These are phyloP conservation scores for Coleophoma cylindrospora DNA, from an alignment of 2,329 filamentous ascomycete genomes.

Conservation along the genomic window DNA sequence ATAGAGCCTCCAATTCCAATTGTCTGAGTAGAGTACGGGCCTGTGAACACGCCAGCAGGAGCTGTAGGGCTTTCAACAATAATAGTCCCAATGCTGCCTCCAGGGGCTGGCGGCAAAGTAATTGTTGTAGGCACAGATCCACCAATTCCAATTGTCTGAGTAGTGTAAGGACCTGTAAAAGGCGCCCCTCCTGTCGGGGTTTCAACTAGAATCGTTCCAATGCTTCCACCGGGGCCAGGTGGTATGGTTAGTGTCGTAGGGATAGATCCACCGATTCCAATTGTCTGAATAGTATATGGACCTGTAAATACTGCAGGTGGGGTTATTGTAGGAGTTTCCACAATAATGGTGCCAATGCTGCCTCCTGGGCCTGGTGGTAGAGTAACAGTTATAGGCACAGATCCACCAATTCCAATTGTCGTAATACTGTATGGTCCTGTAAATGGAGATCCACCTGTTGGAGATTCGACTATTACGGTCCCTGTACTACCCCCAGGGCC, in stretches of 20 bases:
- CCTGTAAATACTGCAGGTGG: not conserved
- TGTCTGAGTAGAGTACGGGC: not conserved
- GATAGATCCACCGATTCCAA: not conserved
- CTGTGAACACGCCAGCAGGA: not conserved
- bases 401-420: not conserved
- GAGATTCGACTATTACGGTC: not conserved
- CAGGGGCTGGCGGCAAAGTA: not conserved
- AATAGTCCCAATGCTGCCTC: not conserved
- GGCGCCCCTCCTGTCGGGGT: not conserved
- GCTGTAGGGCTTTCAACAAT: not conserved
- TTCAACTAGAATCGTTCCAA: not conserved
- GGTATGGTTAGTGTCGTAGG: not conserved
- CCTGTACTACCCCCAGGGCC: not conserved
- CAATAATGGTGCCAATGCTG: not conserved
- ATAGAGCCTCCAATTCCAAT: not conserved
- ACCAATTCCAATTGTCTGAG: not conserved
- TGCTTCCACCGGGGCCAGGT: not conserved
- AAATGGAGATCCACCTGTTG: not conserved
- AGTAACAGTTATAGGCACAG: not conserved
- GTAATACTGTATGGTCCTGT: not conserved
- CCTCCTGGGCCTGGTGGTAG: not conserved
- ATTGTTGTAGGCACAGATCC: not conserved
- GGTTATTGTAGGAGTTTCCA: not conserved
- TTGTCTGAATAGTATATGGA: not conserved
- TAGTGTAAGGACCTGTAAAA: not conserved